Evolutionary conservation across 1,284 basidiomycete genomes (phyloP), one percentile per base, ranked within the genome.

Genomic region (Malassezia pachydermatis): DNA sequence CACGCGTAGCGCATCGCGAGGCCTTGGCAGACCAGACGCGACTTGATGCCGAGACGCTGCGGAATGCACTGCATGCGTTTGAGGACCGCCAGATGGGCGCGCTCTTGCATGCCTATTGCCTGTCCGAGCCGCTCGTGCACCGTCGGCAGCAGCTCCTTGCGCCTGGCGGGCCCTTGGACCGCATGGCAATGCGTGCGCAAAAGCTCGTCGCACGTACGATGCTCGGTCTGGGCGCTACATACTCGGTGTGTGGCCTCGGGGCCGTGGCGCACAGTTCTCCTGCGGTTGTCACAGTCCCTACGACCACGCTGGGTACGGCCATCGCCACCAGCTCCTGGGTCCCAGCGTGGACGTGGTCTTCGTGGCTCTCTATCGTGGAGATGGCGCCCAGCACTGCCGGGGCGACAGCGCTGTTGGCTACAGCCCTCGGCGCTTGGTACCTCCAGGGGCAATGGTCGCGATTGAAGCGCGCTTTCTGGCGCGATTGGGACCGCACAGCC

Each of bases 361-460:
- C 41, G 23, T 30, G 28, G 7, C 22, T 30, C n/a, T 33, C 20
- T 23, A n/a, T 44, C 22, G n/a, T 62, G 10, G 55, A 46, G 2
- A 55, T 67, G 16, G 60, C 67, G 35, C 49, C 67, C 3, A 58
- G 55, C 27, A 72, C 68, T 13, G 64, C 57, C 5, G 45, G 59
- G 1, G 73, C 60, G 0, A 25, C 63, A 16, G 67, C 62, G 3
- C 45, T 67, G 3, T 41, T 73, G 9, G 70, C 65, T 10, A 52
- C 57, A 5, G 59, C 57, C 5, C 11, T 64, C 16, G 58, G 56
- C 8, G 68, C 63, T 7, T 73, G 66, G 63, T 55, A 57, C n/a
- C 45, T 73, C 47, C 73, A 74, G 51, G 60, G 65, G 2, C 41
- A 57, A 16, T 74, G 67, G 65, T 56, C 54, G 43, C 63, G 62